Conservation (phyloP, 1,284 basidiomycete genomes). For the Rhodotorula sp. region DNA sequence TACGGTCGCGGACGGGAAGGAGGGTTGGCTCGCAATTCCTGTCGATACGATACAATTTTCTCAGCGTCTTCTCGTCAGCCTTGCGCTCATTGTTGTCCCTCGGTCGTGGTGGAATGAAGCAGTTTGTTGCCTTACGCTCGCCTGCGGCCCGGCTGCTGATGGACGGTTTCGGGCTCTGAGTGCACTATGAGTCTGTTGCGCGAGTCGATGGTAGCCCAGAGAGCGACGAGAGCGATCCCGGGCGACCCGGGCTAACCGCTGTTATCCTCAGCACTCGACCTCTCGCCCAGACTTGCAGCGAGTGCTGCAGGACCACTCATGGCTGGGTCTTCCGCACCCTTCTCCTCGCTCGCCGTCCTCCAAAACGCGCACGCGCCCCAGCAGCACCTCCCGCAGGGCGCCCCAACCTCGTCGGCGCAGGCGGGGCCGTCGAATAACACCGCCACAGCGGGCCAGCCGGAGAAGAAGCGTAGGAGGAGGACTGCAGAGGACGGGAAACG, state of each 20-base stretch:
- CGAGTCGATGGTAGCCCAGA: background rate
- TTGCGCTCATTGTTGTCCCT: conserved; percentile 5
- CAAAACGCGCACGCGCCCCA: background rate
- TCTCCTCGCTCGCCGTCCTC: conserved; percentile 20
- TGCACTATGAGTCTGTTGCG: background rate
- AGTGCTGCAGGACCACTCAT: background rate
- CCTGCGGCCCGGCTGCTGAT: too few species aligned
- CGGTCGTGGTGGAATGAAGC: background rate
- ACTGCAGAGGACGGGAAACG: conserved; percentile 28
- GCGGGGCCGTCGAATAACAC: background rate
- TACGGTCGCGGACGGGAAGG: too few species aligned
- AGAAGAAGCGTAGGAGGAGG: conserved; percentile 28
- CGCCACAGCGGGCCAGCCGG: conserved; percentile 4
- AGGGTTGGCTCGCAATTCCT: too few species aligned
- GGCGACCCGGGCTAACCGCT: background rate
- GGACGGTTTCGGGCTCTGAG: background rate
- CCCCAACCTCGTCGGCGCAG: background rate
- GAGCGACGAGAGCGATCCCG: background rate
- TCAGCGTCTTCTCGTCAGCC: background rate
- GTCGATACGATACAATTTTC: too few species aligned
- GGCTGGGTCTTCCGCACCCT: background rate
- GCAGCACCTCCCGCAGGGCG: background rate
- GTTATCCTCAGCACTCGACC: background rate
- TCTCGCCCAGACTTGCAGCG: too few species aligned
- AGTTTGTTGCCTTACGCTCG: background rate